phyloP scores from a whole-genome alignment of 2,329 filamentous ascomycete genomes.

The Alternaria triticimaculans region DNA sequence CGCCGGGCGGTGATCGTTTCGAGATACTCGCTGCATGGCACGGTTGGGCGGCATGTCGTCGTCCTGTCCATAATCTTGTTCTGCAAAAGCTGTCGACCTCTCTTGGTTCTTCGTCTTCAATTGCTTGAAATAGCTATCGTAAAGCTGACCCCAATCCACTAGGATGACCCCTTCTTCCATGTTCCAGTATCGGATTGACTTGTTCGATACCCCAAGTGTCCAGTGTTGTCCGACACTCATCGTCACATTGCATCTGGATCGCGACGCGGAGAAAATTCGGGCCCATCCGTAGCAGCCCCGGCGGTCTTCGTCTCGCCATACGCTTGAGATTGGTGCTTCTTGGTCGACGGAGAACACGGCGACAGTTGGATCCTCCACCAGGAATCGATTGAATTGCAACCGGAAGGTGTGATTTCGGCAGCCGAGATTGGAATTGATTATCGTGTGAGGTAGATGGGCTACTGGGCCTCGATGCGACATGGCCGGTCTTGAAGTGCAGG shows the following conservation, averaged over 20 bases:
- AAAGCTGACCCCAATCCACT: constrained; percentile 14
- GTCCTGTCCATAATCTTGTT: background rate
- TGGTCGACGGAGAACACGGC: constrained; percentile 16
- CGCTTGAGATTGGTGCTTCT: constrained; percentile 2
- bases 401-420: background rate
- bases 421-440: constrained; percentile 15
- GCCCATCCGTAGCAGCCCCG: background rate
- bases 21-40: background rate
- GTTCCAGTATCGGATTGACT: constrained; percentile 12
- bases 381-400: constrained; percentile 14
- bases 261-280: background rate
- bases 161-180: constrained; percentile 6
- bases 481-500: background rate
- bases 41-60: background rate
- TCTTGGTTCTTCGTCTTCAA: constrained; percentile 1
- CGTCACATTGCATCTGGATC: constrained; percentile 3
- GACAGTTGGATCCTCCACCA: constrained; percentile 15
- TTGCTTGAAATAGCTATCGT: constrained; percentile 9
- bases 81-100: background rate
- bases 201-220: constrained; percentile 11
- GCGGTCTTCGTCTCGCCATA: constrained; percentile 1
- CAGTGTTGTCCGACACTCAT: constrained; percentile 9
- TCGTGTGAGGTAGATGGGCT: constrained; percentile 12
- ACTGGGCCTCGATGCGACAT: background rate
- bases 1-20: background rate